Base-by-base conservation (phyloP, 1,284 basidiomycete species). In the Papiliotrema laurentii region DNA sequence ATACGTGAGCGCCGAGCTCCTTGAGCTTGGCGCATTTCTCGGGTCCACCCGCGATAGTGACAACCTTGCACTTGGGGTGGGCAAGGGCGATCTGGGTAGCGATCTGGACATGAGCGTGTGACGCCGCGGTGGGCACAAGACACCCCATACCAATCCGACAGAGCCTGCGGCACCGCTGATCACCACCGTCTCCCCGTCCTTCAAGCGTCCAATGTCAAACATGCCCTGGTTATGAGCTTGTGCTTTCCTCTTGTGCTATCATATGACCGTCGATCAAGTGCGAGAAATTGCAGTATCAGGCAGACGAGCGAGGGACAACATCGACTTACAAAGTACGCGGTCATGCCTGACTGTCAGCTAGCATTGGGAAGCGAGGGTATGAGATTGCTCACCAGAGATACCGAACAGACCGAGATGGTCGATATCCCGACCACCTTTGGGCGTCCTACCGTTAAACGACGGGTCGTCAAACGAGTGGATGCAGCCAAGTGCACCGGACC, bases 131-230 rank as follows among this genome's bases (percentile, higher is more conserved):
- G 28, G 37, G 30, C 14, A 16, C 14, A 14, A 72, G n/a, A n/a
- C n/a, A n/a, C n/a, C n/a, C n/a, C 76, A 56, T 47, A 78, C 79
- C 58, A 63, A 64, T 19, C 77, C 74, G 18, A 89, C 87, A 3
- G 88, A 84, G n/a, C 90, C 90, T 19, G 89, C 90, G 0, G 90
- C 90, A 19, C 88, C 90, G 1, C 87, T 88, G 19, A 94, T 85
- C 24, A 93, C 79, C 41, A 93, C 80, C 0, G 81, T 86, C 51
- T 94, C 89, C 10, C 89, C 88, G 0, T 83, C 71, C 68, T 92
- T 86, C 61, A 92, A 67, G 53, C 86, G 68, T 24, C 83, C 88
- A 38, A 93, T 77, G 47, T 89, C 86, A 65, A 83, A 78, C 33
- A 93, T 77, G n/a, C 90, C 88, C 86, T 88, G 16, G 4, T 3